Conservation (phyloP, 495 filamentous ascomycete species). For the Hyaloscypha hepaticicola region DNA sequence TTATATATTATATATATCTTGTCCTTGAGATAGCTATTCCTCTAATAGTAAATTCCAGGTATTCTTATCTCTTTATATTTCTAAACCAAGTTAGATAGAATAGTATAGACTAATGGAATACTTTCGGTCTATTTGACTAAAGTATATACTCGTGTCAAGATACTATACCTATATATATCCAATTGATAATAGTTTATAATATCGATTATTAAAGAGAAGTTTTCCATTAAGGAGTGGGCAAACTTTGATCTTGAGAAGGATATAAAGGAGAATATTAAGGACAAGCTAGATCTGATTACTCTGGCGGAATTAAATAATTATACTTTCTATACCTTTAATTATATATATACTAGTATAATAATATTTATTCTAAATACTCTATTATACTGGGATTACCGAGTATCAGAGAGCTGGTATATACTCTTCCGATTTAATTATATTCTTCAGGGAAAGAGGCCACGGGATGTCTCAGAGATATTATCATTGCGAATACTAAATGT, state of each 20-base stretch:
- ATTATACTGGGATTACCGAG: too few relatives aligned
- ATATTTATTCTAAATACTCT: too few relatives aligned
- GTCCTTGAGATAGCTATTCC: conserved; percentile 4
- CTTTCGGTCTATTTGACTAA: conserved; percentile 10
- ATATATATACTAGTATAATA: too few relatives aligned
- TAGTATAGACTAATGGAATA: conserved; percentile 8
- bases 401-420: too few relatives aligned
- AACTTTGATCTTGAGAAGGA: conserved; percentile 15
- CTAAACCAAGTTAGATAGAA: not conserved
- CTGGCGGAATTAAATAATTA: conserved; percentile 12
- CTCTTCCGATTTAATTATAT: conserved; percentile 18
- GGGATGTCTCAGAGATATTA: not conserved
- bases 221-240: conserved; percentile 1
- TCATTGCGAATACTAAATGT: conserved; percentile 7
- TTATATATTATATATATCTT: conserved; percentile 7
- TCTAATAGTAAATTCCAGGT: not conserved
- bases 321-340: conserved; percentile 5
- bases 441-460: conserved; percentile 5
- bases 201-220: conserved; percentile 2
- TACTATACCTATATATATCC: not conserved
- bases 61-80: too few relatives aligned
- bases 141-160: too few relatives aligned
- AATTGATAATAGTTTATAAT: conserved; percentile 3
- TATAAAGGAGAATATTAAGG: too few relatives aligned
- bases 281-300: conserved; percentile 4